Conservation (phyloP, 768 basidiomycete genomes). For the Kwoniella dendrophila region DNA sequence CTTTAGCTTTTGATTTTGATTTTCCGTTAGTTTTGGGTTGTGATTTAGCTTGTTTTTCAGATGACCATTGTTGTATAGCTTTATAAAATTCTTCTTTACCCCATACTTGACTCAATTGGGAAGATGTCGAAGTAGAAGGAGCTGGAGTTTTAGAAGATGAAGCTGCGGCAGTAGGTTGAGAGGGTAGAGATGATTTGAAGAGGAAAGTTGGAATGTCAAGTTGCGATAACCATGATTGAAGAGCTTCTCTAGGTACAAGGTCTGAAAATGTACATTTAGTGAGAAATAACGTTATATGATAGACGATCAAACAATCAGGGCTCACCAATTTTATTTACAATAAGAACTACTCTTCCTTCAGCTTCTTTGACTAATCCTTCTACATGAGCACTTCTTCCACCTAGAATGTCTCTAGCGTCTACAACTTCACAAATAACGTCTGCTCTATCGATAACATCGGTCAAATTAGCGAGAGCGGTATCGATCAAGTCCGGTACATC, state of each 20-base stretch:
- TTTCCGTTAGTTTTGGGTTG: neutral
- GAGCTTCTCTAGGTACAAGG: constrained; percentile 73
- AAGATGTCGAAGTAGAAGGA: constrained; percentile 10
- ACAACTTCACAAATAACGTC: constrained; percentile 80
- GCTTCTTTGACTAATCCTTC: constrained; percentile 63
- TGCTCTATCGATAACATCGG: constrained; percentile 71
- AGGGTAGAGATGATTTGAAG: constrained; percentile 66
- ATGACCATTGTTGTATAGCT: constrained; percentile 38
- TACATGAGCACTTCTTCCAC: constrained; percentile 67
- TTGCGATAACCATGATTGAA: constrained; percentile 68
- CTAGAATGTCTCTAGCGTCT: constrained; percentile 79
- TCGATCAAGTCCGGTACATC: constrained; percentile 66
- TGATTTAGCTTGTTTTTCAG: constrained; percentile 40
- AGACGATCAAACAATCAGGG: constrained; percentile 23
- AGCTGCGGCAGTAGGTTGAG: constrained; percentile 17
- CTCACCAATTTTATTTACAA: constrained; percentile 86
- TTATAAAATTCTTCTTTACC: constrained; percentile 42
- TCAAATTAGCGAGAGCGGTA: constrained; percentile 65
- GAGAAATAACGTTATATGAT: neutral
- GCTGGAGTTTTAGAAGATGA: constrained; percentile 25
- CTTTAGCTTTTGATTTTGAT: constrained; percentile 11
- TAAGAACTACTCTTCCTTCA: constrained; percentile 63
- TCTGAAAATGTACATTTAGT: constrained; percentile 60
- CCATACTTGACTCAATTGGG: constrained; percentile 16
- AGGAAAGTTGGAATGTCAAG: constrained; percentile 69